Percentiles rank a stretch among this genome's conserved stretches.
These are phyloP conservation scores for Daedalea quercina DNA, from an alignment of 768 basidiomycete genomes.

Conservation along the genomic window DNA sequence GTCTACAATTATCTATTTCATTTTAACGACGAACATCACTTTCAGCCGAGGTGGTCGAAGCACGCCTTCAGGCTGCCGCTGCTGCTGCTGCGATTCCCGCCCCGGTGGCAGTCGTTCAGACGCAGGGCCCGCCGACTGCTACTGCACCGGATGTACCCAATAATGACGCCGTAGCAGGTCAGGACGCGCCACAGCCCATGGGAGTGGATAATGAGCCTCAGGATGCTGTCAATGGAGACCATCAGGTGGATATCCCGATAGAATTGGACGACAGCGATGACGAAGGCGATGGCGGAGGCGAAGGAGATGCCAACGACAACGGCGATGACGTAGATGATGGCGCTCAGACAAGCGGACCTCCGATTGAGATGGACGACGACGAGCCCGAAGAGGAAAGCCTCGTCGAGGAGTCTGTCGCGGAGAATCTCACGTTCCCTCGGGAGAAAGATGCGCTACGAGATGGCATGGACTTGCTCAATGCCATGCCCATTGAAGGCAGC, in stretches of 20 bases:
- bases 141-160: neutral
- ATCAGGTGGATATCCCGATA: neutral
- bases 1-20: neutral
- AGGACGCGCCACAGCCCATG: neutral
- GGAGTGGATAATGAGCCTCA: neutral
- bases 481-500: neutral
- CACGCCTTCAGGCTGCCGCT: neutral
- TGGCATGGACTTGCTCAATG: neutral
- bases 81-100: neutral
- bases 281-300: neutral
- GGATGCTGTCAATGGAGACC: neutral
- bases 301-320: neutral
- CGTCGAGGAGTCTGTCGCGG: neutral
- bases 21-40: neutral
- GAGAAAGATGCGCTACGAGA: neutral
- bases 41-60: neutral
- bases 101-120: neutral
- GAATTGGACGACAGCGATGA: neutral
- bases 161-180: neutral
- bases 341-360: neutral
- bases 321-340: neutral
- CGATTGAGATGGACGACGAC: conserved; percentile 1
- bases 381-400: neutral
- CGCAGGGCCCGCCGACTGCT: neutral
- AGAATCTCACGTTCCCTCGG: neutral